A percentile compares a stretch with the other conserved stretches of the same genome.
Evolutionary conservation across 805 yeast species (phyloP).

Genomic region (Saccharomycopsis schoenii): DNA sequence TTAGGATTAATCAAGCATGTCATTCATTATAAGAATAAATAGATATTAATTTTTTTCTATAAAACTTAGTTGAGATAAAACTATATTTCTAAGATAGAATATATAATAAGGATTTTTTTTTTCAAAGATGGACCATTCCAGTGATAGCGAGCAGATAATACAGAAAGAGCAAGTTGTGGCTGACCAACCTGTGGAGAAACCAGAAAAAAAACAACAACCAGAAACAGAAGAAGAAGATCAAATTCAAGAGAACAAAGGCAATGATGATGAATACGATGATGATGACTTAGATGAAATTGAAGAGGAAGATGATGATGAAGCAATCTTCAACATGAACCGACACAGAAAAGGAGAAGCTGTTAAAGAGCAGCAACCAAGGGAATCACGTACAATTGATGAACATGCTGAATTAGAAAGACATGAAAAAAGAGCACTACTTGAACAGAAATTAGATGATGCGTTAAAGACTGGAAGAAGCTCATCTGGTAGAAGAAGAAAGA

Average conservation of each 20-base stretch:
- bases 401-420: slow-evolving; percentile 22
- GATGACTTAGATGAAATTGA: slow-evolving; percentile 26
- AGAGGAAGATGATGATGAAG: slow-evolving; percentile 17
- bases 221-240: not conserved
- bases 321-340: slow-evolving; percentile 7
- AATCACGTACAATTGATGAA: slow-evolving; percentile 21
- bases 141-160: not conserved
- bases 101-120: too few relatives aligned
- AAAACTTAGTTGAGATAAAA: not conserved
- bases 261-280: slow-evolving; percentile 1
- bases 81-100: too few relatives aligned
- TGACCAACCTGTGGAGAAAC: not conserved
- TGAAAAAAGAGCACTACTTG: slow-evolving; percentile 64
- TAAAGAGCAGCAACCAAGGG: slow-evolving; percentile 19
- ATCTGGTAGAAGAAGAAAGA: slow-evolving; percentile 46
- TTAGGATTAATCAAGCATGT: too few relatives aligned
- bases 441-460: slow-evolving; percentile 70
- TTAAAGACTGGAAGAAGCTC: slow-evolving; percentile 45
- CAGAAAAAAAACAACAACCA: slow-evolving; percentile 14
- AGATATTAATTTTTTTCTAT: not conserved
- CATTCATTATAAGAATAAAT: too few relatives aligned
- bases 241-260: slow-evolving; percentile 7
- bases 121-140: not conserved
- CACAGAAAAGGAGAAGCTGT: slow-evolving; percentile 4
- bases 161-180: not conserved